Percentiles rank a stretch among this genome's conserved stretches.
These are phyloP conservation scores for Magnaporthales sp. DNA, from an alignment of 2,329 filamentous ascomycete species.

Conservation along the genomic window DNA sequence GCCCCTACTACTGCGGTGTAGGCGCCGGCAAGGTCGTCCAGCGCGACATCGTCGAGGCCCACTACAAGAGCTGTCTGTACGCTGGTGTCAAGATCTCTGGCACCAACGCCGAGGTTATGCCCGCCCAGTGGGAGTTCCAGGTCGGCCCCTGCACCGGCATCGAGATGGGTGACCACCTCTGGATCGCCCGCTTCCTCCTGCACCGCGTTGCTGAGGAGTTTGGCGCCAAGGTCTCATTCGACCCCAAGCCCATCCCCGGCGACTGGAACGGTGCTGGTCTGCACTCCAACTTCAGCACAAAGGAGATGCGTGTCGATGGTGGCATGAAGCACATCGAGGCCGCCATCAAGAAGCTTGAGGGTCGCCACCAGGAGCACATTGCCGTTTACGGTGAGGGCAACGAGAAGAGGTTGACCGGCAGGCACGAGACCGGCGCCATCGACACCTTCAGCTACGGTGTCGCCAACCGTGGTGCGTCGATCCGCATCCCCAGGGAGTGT, in stretches of 20 bases:
- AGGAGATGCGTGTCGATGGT: constrained; percentile 80
- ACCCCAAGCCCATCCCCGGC: constrained; percentile 91
- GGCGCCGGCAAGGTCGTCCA: constrained; percentile 95
- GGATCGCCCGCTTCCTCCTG: constrained; percentile 84
- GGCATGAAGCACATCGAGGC: constrained; percentile 94
- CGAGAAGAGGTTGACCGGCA: constrained; percentile 84
- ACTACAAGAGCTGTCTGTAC: constrained; percentile 67
- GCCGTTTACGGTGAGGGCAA: constrained; percentile 92
- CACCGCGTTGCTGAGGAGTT: constrained; percentile 84
- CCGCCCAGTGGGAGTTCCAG: constrained; percentile 71
- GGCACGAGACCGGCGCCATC: constrained; percentile 89
- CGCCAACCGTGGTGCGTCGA: constrained; percentile 89
- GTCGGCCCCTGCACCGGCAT: constrained; percentile 74
- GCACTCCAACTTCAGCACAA: constrained; percentile 84
- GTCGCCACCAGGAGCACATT: constrained; percentile 74
- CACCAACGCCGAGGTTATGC: constrained; percentile 97
- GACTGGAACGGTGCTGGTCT: constrained; percentile 79
- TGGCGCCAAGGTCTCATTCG: constrained; percentile 87
- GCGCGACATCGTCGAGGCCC: constrained; percentile 93
- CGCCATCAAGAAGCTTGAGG: constrained; percentile 74
- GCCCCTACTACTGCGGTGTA: constrained; percentile 97
- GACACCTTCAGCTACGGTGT: constrained; percentile 92
- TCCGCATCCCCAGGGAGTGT: constrained; percentile 64
- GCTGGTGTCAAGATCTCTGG: constrained; percentile 89
- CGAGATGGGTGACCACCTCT: constrained; percentile 90